A percentile compares a stretch with the other conserved stretches of the same genome.
phyloP scores from a whole-genome alignment of 768 basidiomycete genomes.

The Rhizopogon roseolus region DNA sequence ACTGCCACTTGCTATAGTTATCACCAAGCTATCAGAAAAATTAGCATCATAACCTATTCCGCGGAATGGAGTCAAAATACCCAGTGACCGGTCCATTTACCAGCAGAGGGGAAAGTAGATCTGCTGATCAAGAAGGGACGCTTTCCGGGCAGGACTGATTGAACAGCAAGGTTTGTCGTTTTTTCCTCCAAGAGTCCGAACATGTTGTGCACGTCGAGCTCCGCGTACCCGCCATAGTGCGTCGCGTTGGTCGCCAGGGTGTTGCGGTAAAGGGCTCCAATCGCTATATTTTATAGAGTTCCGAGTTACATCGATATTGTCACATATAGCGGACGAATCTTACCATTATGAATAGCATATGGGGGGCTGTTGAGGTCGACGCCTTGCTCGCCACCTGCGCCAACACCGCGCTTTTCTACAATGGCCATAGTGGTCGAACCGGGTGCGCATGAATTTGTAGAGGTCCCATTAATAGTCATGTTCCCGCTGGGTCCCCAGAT shows the following conservation, averaged over 20 bases:
- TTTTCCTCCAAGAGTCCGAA: constrained; percentile 71
- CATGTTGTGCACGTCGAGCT: constrained; percentile 67
- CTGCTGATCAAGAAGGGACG: constrained; percentile 70
- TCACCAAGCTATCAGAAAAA: constrained; percentile 55
- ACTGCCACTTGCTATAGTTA: constrained; percentile 72
- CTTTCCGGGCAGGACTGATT: constrained; percentile 47
- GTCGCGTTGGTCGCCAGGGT: constrained; percentile 73
- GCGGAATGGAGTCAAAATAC: constrained; percentile 21
- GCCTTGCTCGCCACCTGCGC: constrained; percentile 41
- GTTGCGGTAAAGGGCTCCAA: constrained; percentile 44
- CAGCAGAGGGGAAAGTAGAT: constrained; percentile 64
- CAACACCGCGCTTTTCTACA: constrained; percentile 41
- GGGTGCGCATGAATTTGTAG: constrained; percentile 41
- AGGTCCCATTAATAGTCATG: constrained; percentile 62
- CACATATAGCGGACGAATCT: constrained; percentile 3
- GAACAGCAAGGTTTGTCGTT: constrained; percentile 56
- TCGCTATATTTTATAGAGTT: constrained; percentile 27
- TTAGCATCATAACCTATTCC: neutral
- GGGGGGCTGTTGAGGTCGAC: constrained; percentile 54
- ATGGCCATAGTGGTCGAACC: constrained; percentile 3
- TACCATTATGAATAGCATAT: constrained; percentile 71
- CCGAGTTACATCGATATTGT: neutral
- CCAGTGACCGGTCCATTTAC: constrained; percentile 73
- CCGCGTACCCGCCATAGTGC: constrained; percentile 54
- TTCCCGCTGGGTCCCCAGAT: constrained; percentile 69